Evolutionary conservation across 306 rosid species (phyloP), one percentile per base, ranked within the genome.

Genomic region (Trifolium fragiferum): DNA sequence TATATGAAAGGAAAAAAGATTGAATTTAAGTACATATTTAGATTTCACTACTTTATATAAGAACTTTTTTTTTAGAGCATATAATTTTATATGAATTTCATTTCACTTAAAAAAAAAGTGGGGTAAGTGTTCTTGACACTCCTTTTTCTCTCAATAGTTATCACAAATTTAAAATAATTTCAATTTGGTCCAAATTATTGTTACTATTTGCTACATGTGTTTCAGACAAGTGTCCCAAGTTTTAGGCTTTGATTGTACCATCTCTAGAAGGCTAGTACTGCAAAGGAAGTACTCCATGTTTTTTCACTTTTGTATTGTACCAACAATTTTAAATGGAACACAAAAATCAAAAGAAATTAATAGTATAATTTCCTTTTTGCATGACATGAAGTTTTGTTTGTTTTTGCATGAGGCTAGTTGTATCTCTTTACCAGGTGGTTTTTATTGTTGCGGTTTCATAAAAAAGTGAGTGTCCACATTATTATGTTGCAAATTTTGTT

Each of bases 231-330:
- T 59, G 5, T 76, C 61, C 87, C 35, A 76, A 54, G 68, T 79
- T 76, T 60, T 2, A 79, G 82, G 82, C 74, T 57, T 79, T 79
- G 75, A 37, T 51, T 66, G 66, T 59, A 50, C 63, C 69, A 47
- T 58, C 30, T 71, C 12, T 27, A 35, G 21, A 72, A 51, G 12
- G 18, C 8, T 54, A 41, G 14, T 44, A 55, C 80, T 13, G 30
- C 37, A 64, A 37, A 54, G 74, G 6, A 46, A 27, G 71, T 75
- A 78, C 72, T 47, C 37, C 21, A 6, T 33, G 38, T 49, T 38
- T 20, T 25, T 20, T 15, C 74, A 53, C 15, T n/a, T 73, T 33
- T 69, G 62, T 23, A 63, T 33, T 69, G 62, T 23, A 63, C 50
- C 15, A 25, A 37, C 19, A 37, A 43, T n/a, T 41, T 66, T 20